Evolutionary conservation across 2,329 filamentous ascomycete species (phyloP), one percentile per base, ranked within the genome.

Genomic region (Fusarium begoniae): DNA sequence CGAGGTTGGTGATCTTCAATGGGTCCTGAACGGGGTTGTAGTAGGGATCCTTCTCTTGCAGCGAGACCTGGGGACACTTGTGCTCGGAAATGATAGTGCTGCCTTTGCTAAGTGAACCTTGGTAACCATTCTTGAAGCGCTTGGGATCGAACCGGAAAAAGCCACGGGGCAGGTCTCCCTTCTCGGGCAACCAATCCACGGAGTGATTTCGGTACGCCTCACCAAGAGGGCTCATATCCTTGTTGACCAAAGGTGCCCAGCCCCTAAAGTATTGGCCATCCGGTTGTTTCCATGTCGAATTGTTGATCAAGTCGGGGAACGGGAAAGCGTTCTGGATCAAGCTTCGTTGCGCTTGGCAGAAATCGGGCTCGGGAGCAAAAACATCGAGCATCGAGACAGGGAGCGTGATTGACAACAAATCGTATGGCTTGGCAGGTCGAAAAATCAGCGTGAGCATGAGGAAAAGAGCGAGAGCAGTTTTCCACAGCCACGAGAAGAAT

Each of bases 21-120:
- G 84, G 84, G 43, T 86, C 85, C 20, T 76, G 69, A 1, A 77
- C 78, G 6, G 84, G 81, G 44, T 79, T 81, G 64, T 86, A 86
- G 57, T 74, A 78, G 5, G 77, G 75, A 78, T 84, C 74, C 82
- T 69, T 68, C 26, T 77, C 61, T 20, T 26, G 37, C 4, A 61
- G 15, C 13, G 67, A 40, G 8, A 76, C 57, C 13, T 69, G 54
- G 6, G 75, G 69, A 28, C 76, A 78, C n/a, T 72, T 63, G 28
- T 75, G n/a, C 3, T 70, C 67, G 20, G 41, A 53, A 28, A 59
- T 30, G 17, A 54, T 35, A 12, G 50, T 41, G 14, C 20, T 63
- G 4, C 53, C 44, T 13, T 66, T 55, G 30, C 66, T 58, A 8
- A 75, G 63, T 8, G 74, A 73, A 24, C 69, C 73, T 12, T 69